Conservation (phyloP, 2,329 filamentous ascomycete species). For the Ilyonectria sp. region DNA sequence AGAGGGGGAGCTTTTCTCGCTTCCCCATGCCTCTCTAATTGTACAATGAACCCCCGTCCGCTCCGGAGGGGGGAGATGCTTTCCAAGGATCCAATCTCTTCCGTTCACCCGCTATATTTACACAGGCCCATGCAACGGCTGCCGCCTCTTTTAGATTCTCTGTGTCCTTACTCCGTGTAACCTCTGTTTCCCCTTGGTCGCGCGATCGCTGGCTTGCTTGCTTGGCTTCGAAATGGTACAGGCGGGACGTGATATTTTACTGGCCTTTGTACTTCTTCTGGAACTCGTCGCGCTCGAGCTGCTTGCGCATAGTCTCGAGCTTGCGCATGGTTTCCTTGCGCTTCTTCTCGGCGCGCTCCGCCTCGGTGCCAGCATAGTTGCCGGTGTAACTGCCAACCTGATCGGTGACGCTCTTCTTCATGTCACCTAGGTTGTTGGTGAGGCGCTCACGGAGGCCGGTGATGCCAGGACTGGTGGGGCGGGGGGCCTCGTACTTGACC, state of each 20-base stretch:
- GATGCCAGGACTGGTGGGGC: slow-evolving; percentile 41
- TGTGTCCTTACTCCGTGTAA: slow-evolving; percentile 1
- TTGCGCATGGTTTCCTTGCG: slow-evolving; percentile 53
- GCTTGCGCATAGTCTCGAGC: slow-evolving; percentile 54
- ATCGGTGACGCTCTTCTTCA: slow-evolving; percentile 57
- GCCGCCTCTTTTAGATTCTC: slow-evolving; percentile 14
- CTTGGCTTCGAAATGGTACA: not conserved
- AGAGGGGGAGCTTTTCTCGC: slow-evolving; percentile 19
- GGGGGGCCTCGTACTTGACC: slow-evolving; percentile 56
- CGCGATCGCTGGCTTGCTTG: not conserved
- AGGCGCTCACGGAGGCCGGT: slow-evolving; percentile 52
- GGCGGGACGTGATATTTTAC: slow-evolving; percentile 10
- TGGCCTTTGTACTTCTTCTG: slow-evolving; percentile 59
- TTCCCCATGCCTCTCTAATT: slow-evolving; percentile 32
- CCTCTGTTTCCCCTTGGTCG: not conserved
- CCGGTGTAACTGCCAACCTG: slow-evolving; percentile 54
- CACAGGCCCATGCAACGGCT: slow-evolving; percentile 22
- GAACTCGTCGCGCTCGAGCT: slow-evolving; percentile 56
- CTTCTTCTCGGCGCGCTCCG: slow-evolving; percentile 55
- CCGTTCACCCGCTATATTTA: slow-evolving; percentile 28
- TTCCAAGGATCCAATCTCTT: slow-evolving; percentile 3
- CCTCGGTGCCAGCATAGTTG: slow-evolving; percentile 49
- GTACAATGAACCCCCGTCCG: slow-evolving; percentile 32
- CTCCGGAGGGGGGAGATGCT: slow-evolving; percentile 2
- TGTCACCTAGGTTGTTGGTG: slow-evolving; percentile 51